A percentile compares a stretch with the other conserved stretches of the same genome.
Conservation (phyloP, 768 basidiomycete genomes). For the Holtermannia corniformis region DNA sequence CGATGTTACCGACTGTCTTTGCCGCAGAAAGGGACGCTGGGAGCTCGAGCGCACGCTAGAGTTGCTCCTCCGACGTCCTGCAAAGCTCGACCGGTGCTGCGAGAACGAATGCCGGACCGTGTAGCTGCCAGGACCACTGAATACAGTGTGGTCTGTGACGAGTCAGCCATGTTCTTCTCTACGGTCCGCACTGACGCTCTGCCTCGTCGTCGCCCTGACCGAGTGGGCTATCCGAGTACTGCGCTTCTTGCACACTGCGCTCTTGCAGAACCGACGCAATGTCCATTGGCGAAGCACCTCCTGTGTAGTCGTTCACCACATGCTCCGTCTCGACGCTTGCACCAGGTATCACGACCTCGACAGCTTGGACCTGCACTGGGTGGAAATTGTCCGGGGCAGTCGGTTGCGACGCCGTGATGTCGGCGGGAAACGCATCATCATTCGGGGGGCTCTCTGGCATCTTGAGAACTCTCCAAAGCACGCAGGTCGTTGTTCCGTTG, state of each 20-base stretch:
- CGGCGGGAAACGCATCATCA: conserved; percentile 8
- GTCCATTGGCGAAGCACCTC: conserved; percentile 69
- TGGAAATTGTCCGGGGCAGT: conserved; percentile 16
- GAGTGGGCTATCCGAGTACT: background rate
- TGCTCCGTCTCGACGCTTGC: background rate
- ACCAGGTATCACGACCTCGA: background rate
- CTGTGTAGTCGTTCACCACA: conserved; percentile 58
- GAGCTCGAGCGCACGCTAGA: background rate
- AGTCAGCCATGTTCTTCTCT: background rate
- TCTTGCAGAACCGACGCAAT: conserved; percentile 55
- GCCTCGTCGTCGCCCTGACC: conserved; percentile 4
- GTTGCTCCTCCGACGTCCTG: background rate
- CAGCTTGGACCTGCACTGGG: conserved; percentile 9
- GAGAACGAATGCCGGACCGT: background rate
- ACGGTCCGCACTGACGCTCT: background rate
- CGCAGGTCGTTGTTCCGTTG: too few relatives aligned
- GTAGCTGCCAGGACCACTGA: background rate
- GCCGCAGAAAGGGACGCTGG: background rate
- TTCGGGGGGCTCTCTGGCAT: background rate
- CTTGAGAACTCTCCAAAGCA: too few relatives aligned
- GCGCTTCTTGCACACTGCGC: conserved; percentile 2
- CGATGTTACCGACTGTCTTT: background rate
- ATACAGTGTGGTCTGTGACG: background rate
- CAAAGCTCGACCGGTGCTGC: background rate
- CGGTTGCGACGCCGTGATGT: conserved; percentile 13